These are phyloP conservation scores for Nemania serpens DNA, from an alignment of 2,329 filamentous ascomycete species.

Conservation along the genomic window DNA sequence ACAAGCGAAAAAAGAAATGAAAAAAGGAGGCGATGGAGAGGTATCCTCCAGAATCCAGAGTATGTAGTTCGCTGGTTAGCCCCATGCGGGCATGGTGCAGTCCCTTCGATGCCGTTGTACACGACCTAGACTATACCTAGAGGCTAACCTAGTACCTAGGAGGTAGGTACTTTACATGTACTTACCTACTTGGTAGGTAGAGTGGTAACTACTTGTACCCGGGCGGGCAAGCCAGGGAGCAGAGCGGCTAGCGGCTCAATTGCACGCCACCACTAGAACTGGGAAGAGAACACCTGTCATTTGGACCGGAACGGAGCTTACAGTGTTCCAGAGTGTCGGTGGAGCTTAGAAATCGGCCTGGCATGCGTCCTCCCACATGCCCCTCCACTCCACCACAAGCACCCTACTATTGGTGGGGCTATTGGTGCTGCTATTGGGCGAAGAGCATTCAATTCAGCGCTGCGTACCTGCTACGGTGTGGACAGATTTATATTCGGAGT, in stretches of 20 bases:
- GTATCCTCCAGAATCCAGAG: no score
- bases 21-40: no score
- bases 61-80: no score
- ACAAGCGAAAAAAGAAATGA: no score
- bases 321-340: constrained; percentile 10
- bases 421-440: constrained; percentile 9
- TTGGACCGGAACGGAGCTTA: constrained; percentile 22
- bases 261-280: neutral
- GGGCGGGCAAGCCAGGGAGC: neutral
- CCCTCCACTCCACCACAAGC: constrained; percentile 25
- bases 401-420: constrained; percentile 23
- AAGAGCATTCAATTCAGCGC: constrained; percentile 30
- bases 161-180: no score
- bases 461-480: constrained; percentile 28
- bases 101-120: no score
- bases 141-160: no score
- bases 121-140: no score
- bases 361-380: constrained; percentile 11
- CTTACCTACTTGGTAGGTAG: no score
- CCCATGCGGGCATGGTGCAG: no score
- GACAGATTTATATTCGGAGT: constrained; percentile 38
- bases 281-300: constrained; percentile 41
- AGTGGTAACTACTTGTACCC: no score
- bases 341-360: constrained; percentile 26
- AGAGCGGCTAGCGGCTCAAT: neutral